Conservation (phyloP, 768 basidiomycete species). For the Kwoniella dejecticola region DNA sequence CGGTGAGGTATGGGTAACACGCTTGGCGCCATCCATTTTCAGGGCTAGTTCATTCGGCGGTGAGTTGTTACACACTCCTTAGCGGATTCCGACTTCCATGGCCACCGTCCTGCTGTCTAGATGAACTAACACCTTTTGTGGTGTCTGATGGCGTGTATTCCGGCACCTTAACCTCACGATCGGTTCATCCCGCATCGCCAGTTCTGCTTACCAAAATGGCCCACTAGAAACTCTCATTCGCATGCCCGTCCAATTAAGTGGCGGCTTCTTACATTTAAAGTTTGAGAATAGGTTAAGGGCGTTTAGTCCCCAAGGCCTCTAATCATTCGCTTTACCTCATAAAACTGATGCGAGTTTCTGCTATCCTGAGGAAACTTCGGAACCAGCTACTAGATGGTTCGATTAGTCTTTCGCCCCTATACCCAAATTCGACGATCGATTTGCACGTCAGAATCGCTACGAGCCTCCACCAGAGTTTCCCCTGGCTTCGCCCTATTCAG, state of each 20-base stretch:
- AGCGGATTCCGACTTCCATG: slow-evolving; percentile 83
- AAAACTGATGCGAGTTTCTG: slow-evolving; percentile 61
- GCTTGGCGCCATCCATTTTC: slow-evolving; percentile 81
- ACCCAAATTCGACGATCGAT: slow-evolving; percentile 93
- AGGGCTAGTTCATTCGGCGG: slow-evolving; percentile 88
- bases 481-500: slow-evolving; percentile 89
- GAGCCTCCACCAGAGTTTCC: slow-evolving; percentile 95
- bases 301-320: slow-evolving; percentile 79
- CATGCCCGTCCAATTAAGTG: slow-evolving; percentile 58
- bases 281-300: slow-evolving; percentile 82
- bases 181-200: slow-evolving; percentile 66
- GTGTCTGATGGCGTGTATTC: slow-evolving; percentile 79
- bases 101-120: slow-evolving; percentile 85
- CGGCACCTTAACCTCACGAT: slow-evolving; percentile 66
- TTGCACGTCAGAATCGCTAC: slow-evolving; percentile 96
- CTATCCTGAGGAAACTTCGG: slow-evolving; percentile 65
- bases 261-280: slow-evolving; percentile 68
- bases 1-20: slow-evolving; percentile 81
- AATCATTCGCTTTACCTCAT: slow-evolving; percentile 74
- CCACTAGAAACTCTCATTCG: slow-evolving; percentile 72
- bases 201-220: slow-evolving; percentile 59
- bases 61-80: slow-evolving; percentile 85
- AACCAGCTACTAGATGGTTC: slow-evolving; percentile 91
- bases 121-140: slow-evolving; percentile 84
- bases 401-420: slow-evolving; percentile 97